Base-by-base conservation (phyloP, 495 filamentous ascomycete genomes). In the Aspergillus biplanus region DNA sequence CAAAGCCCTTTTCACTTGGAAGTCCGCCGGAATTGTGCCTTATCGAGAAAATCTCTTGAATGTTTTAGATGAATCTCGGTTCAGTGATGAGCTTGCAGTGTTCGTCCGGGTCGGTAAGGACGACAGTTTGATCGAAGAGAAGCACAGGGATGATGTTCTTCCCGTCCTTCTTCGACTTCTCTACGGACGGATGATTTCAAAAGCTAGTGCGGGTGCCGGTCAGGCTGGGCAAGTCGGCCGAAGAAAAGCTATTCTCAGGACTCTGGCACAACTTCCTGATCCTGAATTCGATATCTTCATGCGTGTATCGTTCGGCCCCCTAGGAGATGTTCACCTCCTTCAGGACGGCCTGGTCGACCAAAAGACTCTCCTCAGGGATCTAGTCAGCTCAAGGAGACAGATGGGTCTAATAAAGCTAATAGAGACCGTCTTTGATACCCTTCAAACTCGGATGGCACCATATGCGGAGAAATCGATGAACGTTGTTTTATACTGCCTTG, bases 1-100 rank as follows among this genome's bases (percentile, higher is more conserved):
- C 37, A 93, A 92, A 68, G 92, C 90, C 33, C 85, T 99, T 21
- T 83, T 95, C 49, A 86, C 92, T 0, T 98, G 95, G 94, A 97
- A 97, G 71, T 81, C 85, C 39, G 79, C 89, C 3, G 85, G 81
- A 16, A 80, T 99, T 52, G 82, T 81, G 50, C 86, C 87, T 4
- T 98, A 97, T 69, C 85, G 93, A 63, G 93, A 97, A 66, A 90
- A 92, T 64, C 80, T 99, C 7, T 83, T 91, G 42, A 95, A 94
- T 64, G 81, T 99, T 5, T 82, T 98, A 13, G 96, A 99, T 66
- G 95, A 98, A 62, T 85, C 91, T 4, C 82, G 90, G 49, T 97
- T 98, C 77, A 89, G 91, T 67, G 96, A 98, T 68, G 92, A 97
- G 74, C 84, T 98, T 13, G 85, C 92, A 0, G 86, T 92, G 2